Evolutionary conservation across 2,329 filamentous ascomycete genomes (phyloP), one percentile per base, ranked within the genome.

Genomic region (Huntiella bhutanensis): DNA sequence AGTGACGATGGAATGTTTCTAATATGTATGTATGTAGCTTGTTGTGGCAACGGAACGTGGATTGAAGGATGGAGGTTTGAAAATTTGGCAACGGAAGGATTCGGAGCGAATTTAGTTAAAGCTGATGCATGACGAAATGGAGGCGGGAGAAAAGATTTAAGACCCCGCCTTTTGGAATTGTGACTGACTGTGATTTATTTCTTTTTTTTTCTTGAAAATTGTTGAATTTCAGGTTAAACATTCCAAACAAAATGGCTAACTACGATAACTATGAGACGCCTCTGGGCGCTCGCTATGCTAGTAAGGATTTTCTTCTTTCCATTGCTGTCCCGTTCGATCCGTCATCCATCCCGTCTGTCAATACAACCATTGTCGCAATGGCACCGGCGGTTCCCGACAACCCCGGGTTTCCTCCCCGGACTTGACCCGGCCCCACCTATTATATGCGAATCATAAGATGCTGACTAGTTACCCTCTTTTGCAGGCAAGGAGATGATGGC

Each of bases 271-370:
- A 80, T 59, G 70, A 80, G 64, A 84, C 80, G 38, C 73, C 80
- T 33, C 65, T 86, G 54, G 77, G 73, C 53, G 70, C 69, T 54
- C 74, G 84, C 55, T 91, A 91, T 67, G 77, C 77, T 62, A 81
- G 72, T 49, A 42, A 41, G 44, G 37, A 15, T 15, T 17, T 32
- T 10, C 33, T 43, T 10, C 12, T 17, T 13, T 19, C 19, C 33
- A 62, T 12, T 36, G 6, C 15, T 8, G 13, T 28, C 8, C 37
- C 19, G 15, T n/a, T 16, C 5, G 5, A 40, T 40, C 37, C 16
- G 35, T 19, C 12, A 12, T 13, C 37, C 11, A 12, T 16, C 37
- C 22, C 10, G 5, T 12, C 12, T 15, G 15, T 22, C 11, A 40
- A 17, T 7, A 19, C 13, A 34, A 41, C 4, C 15, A 28, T 28